Conservation (phyloP, 2,329 filamentous ascomycete species). For the Aspergillus fumigatiaffinis region DNA sequence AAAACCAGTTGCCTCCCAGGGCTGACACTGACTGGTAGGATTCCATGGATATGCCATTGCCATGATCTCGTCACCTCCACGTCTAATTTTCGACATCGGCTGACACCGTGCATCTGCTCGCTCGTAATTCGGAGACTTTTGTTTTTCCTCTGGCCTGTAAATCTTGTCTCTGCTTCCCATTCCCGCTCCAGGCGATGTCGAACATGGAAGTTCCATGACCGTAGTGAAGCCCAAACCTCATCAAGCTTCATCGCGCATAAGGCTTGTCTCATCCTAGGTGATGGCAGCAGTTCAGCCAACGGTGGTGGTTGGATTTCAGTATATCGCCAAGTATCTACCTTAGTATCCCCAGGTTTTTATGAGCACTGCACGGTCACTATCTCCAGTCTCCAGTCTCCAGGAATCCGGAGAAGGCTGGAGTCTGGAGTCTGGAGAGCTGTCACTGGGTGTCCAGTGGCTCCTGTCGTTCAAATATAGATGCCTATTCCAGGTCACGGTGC, state of each 20-base stretch:
- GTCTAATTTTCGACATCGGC: neutral
- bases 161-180: neutral
- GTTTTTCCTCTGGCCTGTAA: neutral
- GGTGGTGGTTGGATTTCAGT: neutral
- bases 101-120: neutral
- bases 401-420: neutral
- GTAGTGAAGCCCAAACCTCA: neutral
- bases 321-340: neutral
- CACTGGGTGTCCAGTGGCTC: neutral
- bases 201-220: slow-evolving; percentile 4
- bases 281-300: neutral
- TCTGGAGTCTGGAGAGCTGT: neutral
- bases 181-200: neutral
- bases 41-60: neutral
- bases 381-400: neutral
- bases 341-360: neutral
- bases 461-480: neutral
- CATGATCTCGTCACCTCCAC: neutral
- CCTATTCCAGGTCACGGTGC: neutral
- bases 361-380: neutral
- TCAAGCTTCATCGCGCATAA: slow-evolving; percentile 9
- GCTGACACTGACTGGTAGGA: no score
- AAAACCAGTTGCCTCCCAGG: neutral
- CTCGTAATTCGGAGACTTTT: neutral
- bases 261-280: slow-evolving; percentile 4